A percentile compares a stretch with the other conserved stretches of the same genome.
phyloP scores from a whole-genome alignment of 345 rosid species.

The Aurinia saxatilis region DNA sequence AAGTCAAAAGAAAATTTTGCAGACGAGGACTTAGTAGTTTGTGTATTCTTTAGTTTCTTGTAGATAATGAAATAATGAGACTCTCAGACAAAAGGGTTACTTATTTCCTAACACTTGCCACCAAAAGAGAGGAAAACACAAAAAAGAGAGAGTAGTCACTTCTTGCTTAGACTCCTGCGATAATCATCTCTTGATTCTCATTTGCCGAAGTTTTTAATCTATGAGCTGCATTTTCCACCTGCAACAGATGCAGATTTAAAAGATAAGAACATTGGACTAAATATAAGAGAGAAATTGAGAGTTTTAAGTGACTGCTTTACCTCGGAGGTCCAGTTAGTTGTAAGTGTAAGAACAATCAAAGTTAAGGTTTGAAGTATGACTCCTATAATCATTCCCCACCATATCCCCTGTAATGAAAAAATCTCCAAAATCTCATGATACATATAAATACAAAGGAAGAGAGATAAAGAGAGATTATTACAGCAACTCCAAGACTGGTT shows the following conservation, averaged over 20 bases:
- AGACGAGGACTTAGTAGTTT: constrained; percentile 13
- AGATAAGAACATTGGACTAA: not conserved
- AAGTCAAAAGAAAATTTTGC: constrained; percentile 21
- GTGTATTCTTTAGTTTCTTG: not conserved
- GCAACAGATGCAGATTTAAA: constrained; percentile 1
- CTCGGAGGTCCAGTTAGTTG: constrained; percentile 75
- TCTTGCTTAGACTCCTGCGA: constrained; percentile 9
- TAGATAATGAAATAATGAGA: constrained; percentile 17
- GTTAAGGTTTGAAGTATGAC: constrained; percentile 58
- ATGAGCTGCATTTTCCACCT: constrained; percentile 63
- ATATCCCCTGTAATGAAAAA: constrained; percentile 59
- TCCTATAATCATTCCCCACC: constrained; percentile 93
- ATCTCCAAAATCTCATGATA: not conserved
- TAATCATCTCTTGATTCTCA: constrained; percentile 29
- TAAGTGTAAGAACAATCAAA: constrained; percentile 55
- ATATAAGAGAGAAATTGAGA: not conserved
- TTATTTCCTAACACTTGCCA: constrained; percentile 2
- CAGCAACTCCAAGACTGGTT: constrained; percentile 71
- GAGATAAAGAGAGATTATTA: constrained; percentile 25
- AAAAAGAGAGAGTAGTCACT: no score
- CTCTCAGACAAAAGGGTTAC: no score
- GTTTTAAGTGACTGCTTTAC: constrained; percentile 30
- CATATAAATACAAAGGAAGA: not conserved
- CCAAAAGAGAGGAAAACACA: no score
- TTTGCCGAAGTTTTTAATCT: constrained; percentile 43